Percentiles rank a stretch among this genome's conserved stretches.
phyloP scores from a whole-genome alignment of 176 grass and related monocot species.

The Juncus effusus region DNA sequence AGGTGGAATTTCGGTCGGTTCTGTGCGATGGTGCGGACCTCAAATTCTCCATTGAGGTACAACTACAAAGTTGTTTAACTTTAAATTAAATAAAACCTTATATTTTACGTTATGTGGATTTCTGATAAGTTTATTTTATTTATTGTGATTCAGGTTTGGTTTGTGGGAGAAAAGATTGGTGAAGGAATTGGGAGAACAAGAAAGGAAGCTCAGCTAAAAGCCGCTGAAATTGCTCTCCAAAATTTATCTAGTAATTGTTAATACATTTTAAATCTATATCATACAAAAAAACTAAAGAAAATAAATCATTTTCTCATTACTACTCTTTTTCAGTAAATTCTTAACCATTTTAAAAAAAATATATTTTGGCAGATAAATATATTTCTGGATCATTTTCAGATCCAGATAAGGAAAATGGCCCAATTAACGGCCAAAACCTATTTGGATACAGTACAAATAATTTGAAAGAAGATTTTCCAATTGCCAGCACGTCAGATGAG shows the following conservation, averaged over 20 bases:
- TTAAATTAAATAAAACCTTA: neutral
- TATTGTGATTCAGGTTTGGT: conserved; percentile 62
- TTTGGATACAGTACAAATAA: conserved; percentile 27
- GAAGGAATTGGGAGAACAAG: conserved; percentile 83
- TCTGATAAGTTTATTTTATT: conserved; percentile 12
- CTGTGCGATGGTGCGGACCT: conserved; percentile 58
- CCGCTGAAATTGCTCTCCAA: conserved; percentile 62
- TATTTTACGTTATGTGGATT: too few species aligned
- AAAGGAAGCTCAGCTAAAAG: conserved; percentile 62
- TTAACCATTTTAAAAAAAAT: too few species aligned
- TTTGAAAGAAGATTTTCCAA: conserved; percentile 40
- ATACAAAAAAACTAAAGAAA: conserved; percentile 16
- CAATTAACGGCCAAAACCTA: conserved; percentile 43
- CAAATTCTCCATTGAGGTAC: conserved; percentile 81
- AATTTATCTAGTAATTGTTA: conserved; percentile 57
- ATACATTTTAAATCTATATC: neutral
- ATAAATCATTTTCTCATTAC: neutral
- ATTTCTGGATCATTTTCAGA: conserved; percentile 45
- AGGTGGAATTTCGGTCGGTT: conserved; percentile 69
- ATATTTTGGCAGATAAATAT: conserved; percentile 72
- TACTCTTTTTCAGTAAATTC: conserved; percentile 14
- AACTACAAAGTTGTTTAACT: neutral
- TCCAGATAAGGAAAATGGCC: conserved; percentile 53
- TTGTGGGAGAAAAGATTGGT: conserved; percentile 84
- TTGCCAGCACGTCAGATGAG: conserved; percentile 60